Evolutionary conservation across 2,329 filamentous ascomycete genomes (phyloP), one percentile per base, ranked within the genome.

Genomic region (Fusarium floridanum): DNA sequence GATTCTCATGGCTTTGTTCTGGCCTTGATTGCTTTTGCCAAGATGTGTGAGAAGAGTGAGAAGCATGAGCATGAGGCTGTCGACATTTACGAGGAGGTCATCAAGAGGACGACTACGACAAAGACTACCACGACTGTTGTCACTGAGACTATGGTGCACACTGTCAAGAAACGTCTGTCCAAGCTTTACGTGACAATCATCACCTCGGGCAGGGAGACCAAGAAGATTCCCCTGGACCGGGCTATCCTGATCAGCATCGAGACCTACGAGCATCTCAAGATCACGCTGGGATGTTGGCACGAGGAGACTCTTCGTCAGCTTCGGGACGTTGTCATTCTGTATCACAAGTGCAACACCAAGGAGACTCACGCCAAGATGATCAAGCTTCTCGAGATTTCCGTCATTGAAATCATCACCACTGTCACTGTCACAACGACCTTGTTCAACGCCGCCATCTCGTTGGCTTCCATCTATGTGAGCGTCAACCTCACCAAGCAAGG

Each of bases 91-190:
- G 86, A 87, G 66, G 81, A 86, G 67, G 80, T 87, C 16, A 80
- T 88, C 63, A 84, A 82, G 67, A 80, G 73, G 76, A 81, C 57
- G 11, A 79, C 59, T 62, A 81, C 78, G 66, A 85, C 71, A 70
- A 83, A 83, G 53, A 80, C 82, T 1, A 81, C 78, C 0, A 74
- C 79, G 61, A 82, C 79, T 0, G 72, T 69, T 12, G 67, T 76
- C 8, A 78, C 68, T 0, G 72, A 78, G 74, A 82, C 79, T 0
- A 76, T 68, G 1, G 66, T 76, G 4, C 71, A 64, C 1, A 86
- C 82, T 0, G 83, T 88, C 73, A 88, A 87, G 78, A 87, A 85
- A 72, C 84, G 86, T 10, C 80, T 89, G 27, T 86, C 87, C 2
- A 85, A 83, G 76, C 75, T 89, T 20, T 88, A 88, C 62, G 74